These are phyloP conservation scores for Nigrospora oryzae DNA, from an alignment of 2,329 filamentous ascomycete species.

Conservation along the genomic window DNA sequence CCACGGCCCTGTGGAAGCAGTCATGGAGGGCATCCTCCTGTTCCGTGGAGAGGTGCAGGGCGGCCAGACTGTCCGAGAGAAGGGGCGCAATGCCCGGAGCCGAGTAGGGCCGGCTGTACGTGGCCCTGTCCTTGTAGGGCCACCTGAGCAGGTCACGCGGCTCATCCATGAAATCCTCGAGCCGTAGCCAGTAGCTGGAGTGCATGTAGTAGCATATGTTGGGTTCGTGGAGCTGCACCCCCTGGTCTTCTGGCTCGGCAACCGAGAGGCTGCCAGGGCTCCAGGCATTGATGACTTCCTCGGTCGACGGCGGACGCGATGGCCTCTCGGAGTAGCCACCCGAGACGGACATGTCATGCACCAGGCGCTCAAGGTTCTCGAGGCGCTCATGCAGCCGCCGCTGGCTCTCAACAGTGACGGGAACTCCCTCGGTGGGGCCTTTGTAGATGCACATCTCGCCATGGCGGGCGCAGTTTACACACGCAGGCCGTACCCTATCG, in stretches of 20 bases:
- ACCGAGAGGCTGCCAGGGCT: not conserved
- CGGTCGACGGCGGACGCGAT: not conserved
- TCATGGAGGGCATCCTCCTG: constrained; percentile 1
- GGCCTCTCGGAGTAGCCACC: not conserved
- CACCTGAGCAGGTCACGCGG: constrained; percentile 1
- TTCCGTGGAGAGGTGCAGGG: constrained; percentile 1
- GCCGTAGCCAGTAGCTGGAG: constrained; percentile 1
- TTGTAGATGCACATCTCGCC: constrained; percentile 2
- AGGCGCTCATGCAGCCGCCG: constrained; percentile 1
- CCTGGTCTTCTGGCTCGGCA: constrained; percentile 1
- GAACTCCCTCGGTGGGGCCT: not conserved
- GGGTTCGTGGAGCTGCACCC: not conserved
- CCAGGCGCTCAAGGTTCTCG: not conserved
- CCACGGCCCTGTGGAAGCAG: not conserved
- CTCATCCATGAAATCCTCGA: constrained; percentile 1
- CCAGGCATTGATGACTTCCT: not conserved
- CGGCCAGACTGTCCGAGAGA: not conserved
- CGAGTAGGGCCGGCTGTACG: not conserved
- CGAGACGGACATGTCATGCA: not conserved
- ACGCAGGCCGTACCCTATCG: not conserved
- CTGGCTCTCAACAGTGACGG: not conserved
- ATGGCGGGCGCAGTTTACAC: constrained; percentile 2
- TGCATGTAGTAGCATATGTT: constrained; percentile 3
- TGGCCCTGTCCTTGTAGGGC: constrained; percentile 1
- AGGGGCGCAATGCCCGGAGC: not conserved